Conservation (phyloP, 352 stramenopile genomes). For the Globisporangium iwayamae region DNA sequence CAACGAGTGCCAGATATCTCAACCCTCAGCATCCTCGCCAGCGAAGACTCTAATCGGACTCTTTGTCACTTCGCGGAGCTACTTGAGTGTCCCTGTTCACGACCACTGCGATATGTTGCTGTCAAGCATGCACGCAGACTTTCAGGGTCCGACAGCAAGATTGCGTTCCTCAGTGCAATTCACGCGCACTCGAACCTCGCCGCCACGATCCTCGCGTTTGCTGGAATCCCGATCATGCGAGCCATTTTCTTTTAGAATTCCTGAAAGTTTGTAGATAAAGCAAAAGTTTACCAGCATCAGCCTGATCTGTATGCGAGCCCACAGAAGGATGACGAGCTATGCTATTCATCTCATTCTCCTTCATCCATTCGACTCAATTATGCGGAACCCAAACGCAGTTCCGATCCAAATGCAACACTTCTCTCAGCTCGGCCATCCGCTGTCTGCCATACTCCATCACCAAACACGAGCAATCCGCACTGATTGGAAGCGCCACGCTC, state of each 20-base stretch:
- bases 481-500: background rate
- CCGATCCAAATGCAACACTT: background rate
- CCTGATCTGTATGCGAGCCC: no score
- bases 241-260: background rate
- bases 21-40: no score
- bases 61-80: no score
- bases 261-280: background rate
- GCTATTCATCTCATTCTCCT: background rate
- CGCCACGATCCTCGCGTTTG: background rate
- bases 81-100: no score
- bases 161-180: no score
- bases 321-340: no score
- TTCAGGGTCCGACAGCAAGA: no score
- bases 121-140: no score
- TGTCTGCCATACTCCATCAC: background rate
- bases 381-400: background rate
- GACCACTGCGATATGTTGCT: no score
- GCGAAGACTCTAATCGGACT: no score
- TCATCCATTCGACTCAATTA: no score
- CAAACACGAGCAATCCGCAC: background rate
- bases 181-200: background rate
- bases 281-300: background rate
- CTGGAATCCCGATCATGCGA: background rate
- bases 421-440: background rate
- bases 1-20: no score